A percentile compares a stretch with the other conserved stretches of the same genome.
phyloP scores from a whole-genome alignment of 2,329 filamentous ascomycete genomes.

The Aspergillus puulaauensis region DNA sequence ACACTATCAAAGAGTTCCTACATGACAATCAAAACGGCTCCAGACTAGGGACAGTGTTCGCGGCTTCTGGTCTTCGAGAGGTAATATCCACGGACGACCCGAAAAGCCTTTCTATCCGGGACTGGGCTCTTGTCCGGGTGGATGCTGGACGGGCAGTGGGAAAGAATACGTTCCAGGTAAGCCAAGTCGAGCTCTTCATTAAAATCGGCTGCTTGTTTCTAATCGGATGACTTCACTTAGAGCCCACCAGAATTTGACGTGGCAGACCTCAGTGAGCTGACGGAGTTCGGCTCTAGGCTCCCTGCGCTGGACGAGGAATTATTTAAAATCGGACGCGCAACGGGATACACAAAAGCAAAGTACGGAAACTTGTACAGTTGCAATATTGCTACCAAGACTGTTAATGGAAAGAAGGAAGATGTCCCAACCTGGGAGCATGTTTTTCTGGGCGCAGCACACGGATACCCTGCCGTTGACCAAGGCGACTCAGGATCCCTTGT shows the following conservation, averaged over 20 bases:
- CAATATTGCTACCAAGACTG: not conserved
- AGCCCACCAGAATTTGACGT: not conserved
- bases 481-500: not conserved
- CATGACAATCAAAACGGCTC: not conserved
- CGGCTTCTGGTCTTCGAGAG: not conserved
- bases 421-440: slow-evolving; percentile 2
- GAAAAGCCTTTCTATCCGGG: not conserved
- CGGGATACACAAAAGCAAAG: not conserved
- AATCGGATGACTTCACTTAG: not conserved
- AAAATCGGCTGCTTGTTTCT: not conserved
- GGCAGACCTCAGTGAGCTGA: not conserved
- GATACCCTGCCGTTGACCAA: not conserved
- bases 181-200: no score
- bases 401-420: not conserved
- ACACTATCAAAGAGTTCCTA: not conserved
- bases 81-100: not conserved
- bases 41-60: not conserved
- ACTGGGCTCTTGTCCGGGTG: not conserved
- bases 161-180: not conserved
- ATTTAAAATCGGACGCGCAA: not conserved
- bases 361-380: not conserved
- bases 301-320: not conserved
- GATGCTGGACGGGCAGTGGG: not conserved
- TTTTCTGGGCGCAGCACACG: no score
- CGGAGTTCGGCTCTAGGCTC: not conserved